phyloP scores from a whole-genome alignment of 2,329 filamentous ascomycete genomes.

The Hypocrella siamensis region DNA sequence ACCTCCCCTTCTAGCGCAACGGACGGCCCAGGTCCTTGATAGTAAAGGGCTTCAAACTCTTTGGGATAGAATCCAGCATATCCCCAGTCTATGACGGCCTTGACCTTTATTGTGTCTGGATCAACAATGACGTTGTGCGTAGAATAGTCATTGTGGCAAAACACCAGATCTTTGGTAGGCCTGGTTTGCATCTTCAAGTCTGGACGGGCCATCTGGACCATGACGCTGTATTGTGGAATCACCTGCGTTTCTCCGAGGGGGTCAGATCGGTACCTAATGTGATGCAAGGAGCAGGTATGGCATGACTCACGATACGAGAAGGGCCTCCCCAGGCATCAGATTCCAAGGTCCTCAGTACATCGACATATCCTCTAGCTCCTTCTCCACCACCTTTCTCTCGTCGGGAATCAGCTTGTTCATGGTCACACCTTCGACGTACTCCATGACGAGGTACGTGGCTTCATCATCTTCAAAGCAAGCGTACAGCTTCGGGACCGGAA shows the following conservation, averaged over 20 bases:
- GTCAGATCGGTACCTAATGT: neutral
- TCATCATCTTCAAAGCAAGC: constrained; percentile 5
- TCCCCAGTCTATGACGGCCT: constrained; percentile 21
- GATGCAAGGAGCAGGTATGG: neutral
- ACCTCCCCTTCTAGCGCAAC: constrained; percentile 11
- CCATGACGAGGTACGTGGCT: constrained; percentile 3
- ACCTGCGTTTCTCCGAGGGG: constrained; percentile 5
- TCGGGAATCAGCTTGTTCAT: constrained; percentile 2
- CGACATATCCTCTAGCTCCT: constrained; percentile 5
- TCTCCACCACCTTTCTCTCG: constrained; percentile 3
- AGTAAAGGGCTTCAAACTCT: constrained; percentile 6
- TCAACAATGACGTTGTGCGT: constrained; percentile 6
- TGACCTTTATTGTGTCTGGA: constrained; percentile 13
- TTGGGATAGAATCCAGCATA: constrained; percentile 17
- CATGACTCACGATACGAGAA: constrained; percentile 4
- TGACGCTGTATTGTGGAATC: constrained; percentile 6
- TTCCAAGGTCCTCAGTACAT: constrained; percentile 4
- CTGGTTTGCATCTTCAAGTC: constrained; percentile 6
- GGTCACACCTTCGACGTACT: constrained; percentile 2
- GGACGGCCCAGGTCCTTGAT: constrained; percentile 9
- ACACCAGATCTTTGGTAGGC: constrained; percentile 6
- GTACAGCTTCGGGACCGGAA: constrained; percentile 8
- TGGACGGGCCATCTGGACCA: constrained; percentile 1
- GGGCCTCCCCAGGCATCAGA: constrained; percentile 7
- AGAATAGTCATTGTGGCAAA: constrained; percentile 2